phyloP scores from a whole-genome alignment of 371 early-diverging fungal genomes.

The Mucor saturninus region DNA sequence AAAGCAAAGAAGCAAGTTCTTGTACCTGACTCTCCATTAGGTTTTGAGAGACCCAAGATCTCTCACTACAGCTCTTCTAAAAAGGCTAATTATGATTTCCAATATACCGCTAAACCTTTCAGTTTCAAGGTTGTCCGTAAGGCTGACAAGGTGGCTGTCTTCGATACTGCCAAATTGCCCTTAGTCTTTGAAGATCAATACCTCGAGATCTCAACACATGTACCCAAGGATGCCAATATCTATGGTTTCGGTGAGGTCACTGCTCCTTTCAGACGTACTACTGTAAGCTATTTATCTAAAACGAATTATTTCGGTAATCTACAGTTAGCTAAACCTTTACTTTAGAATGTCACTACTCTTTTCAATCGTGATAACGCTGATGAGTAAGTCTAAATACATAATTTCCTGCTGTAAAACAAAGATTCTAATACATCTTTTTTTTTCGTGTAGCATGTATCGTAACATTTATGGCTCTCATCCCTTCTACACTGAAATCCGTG shows the following conservation, averaged over 20 bases:
- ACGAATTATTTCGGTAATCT: not conserved
- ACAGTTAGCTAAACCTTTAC: not conserved
- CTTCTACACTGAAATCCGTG: conserved; percentile 71
- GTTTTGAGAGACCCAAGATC: conserved; percentile 31
- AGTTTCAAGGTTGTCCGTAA: conserved; percentile 61
- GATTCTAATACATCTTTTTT: not conserved
- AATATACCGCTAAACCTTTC: conserved; percentile 54
- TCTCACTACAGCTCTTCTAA: conserved; percentile 14
- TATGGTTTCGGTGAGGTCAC: conserved; percentile 77
- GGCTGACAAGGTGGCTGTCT: conserved; percentile 49
- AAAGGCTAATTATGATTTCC: conserved; percentile 47
- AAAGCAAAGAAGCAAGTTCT: conserved; percentile 48
- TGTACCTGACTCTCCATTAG: conserved; percentile 59
- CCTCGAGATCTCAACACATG: conserved; percentile 59
- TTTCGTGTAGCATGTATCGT: conserved; percentile 36
- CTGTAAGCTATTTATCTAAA: conserved; percentile 12
- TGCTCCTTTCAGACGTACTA: conserved; percentile 51
- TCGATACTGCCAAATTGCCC: conserved; percentile 62
- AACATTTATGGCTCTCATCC: conserved; percentile 79
- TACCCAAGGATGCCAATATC: conserved; percentile 64
- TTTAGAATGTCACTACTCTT: conserved; percentile 45
- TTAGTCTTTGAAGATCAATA: conserved; percentile 76
- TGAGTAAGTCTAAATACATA: conserved; percentile 27
- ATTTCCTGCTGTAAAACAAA: not conserved
- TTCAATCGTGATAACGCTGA: conserved; percentile 65